Conservation (phyloP, 768 basidiomycete species). For the Roridomyces roridus region DNA sequence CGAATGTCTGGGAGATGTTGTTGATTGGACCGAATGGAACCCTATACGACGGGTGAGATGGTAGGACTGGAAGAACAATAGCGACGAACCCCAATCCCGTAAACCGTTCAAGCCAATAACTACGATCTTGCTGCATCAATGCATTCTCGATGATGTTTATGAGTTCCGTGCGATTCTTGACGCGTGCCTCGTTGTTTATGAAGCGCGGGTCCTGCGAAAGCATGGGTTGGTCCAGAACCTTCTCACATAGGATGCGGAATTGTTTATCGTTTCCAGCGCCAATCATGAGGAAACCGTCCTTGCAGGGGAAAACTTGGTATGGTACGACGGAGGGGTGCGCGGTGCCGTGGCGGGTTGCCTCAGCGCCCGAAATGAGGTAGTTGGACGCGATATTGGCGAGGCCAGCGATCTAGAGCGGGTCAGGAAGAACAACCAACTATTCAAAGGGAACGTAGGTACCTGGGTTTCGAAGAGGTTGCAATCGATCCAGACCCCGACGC, state of each 20-base stretch:
- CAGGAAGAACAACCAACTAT: background rate
- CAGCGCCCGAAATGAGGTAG: slow-evolving; percentile 85
- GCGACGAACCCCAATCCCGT: slow-evolving; percentile 75
- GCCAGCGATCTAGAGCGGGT: slow-evolving; percentile 73
- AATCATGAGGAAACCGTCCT: slow-evolving; percentile 90
- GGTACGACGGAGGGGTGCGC: slow-evolving; percentile 94
- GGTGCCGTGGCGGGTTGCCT: slow-evolving; percentile 89
- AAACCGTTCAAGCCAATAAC: slow-evolving; percentile 78
- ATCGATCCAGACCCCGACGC: slow-evolving; percentile 90
- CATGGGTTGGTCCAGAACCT: slow-evolving; percentile 65
- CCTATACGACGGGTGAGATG: slow-evolving; percentile 37
- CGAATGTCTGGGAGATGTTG: slow-evolving; percentile 87
- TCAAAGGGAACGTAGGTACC: slow-evolving; percentile 42
- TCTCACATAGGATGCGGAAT: slow-evolving; percentile 73
- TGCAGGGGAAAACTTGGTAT: slow-evolving; percentile 89
- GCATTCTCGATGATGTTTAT: slow-evolving; percentile 68
- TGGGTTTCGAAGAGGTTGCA: slow-evolving; percentile 93
- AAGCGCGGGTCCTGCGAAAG: slow-evolving; percentile 70
- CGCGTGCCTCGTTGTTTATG: slow-evolving; percentile 75
- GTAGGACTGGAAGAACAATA: no score
- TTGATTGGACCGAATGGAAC: slow-evolving; percentile 94
- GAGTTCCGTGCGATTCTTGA: slow-evolving; percentile 75
- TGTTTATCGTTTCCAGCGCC: slow-evolving; percentile 92
- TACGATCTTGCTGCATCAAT: slow-evolving; percentile 62
- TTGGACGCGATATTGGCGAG: slow-evolving; percentile 93